These are phyloP conservation scores for Exophiala sp. DNA, from an alignment of 2,329 filamentous ascomycete species.

Conservation along the genomic window DNA sequence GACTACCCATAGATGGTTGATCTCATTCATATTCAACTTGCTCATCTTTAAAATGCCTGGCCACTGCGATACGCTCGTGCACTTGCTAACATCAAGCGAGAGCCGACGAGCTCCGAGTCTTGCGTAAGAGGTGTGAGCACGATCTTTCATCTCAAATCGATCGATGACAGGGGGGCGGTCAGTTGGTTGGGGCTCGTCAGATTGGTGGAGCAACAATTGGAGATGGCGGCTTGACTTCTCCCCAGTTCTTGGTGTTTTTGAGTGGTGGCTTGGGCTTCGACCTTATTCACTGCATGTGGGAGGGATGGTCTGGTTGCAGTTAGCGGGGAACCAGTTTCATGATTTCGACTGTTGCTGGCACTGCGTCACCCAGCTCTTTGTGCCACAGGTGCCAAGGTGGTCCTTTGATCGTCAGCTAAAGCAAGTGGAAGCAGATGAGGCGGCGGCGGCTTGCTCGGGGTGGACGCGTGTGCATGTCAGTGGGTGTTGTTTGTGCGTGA, in stretches of 20 bases:
- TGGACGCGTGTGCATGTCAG: background rate
- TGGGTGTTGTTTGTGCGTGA: background rate
- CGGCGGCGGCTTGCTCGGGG: background rate
- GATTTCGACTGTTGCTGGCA: background rate
- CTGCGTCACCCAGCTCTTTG: background rate
- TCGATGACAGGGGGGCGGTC: background rate
- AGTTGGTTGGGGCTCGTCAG: background rate
- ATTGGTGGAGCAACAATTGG: background rate
- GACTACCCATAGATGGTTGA: too few relatives aligned
- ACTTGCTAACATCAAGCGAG: background rate
- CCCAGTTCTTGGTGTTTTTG: background rate
- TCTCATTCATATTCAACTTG: too few relatives aligned
- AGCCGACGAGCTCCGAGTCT: background rate
- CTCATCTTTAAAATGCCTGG: too few relatives aligned
- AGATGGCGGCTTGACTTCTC: background rate
- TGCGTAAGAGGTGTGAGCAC: background rate
- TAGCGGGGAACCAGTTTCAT: background rate
- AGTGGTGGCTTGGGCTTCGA: background rate
- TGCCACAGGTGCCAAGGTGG: too few relatives aligned
- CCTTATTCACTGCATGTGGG: too few relatives aligned
- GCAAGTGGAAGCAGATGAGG: background rate
- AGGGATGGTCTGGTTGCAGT: background rate
- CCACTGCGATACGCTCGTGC: too few relatives aligned
- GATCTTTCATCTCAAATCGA: background rate
- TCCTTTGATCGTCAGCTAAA: background rate